A percentile compares a stretch with the other conserved stretches of the same genome.
These are phyloP conservation scores for Rhamnella rubrinervis DNA, from an alignment of 331 rosid genomes.

Conservation along the genomic window DNA sequence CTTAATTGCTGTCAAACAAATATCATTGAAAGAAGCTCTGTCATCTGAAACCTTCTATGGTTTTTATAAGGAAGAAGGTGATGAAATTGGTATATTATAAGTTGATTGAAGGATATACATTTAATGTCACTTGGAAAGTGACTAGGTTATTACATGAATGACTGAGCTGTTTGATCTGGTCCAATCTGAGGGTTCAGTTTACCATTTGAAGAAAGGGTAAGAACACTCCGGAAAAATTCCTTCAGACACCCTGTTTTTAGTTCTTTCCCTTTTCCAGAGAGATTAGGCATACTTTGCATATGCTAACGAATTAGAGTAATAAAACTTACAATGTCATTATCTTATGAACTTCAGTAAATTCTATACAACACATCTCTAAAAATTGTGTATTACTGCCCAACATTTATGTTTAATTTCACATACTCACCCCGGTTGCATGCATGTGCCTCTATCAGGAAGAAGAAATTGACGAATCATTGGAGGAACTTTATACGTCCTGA, in stretches of 20 bases:
- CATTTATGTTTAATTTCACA: neutral
- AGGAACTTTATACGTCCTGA: conserved; percentile 73
- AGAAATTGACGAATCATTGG: conserved; percentile 86
- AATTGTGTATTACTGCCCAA: neutral
- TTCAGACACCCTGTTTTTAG: neutral
- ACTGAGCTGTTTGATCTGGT: neutral
- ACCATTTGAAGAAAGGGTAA: neutral
- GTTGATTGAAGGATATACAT: neutral
- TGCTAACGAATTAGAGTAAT: neutral
- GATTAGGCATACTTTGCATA: too few species aligned
- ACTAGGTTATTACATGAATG: neutral
- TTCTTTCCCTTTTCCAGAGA: too few species aligned
- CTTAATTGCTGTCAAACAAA: neutral
- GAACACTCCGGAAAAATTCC: neutral
- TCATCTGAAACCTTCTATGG: neutral
- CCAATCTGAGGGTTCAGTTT: too few species aligned
- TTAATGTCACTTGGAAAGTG: neutral
- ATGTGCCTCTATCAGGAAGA: conserved; percentile 53
- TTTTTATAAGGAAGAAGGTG: neutral
- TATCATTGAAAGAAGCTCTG: neutral
- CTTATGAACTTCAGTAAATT: neutral
- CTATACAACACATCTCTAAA: too few species aligned
- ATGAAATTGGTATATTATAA: too few species aligned
- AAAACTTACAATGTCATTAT: neutral
- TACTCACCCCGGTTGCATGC: conserved; percentile 24